Conservation (phyloP, 352 stramenopile species). For the Phytophthora tentaculata region DNA sequence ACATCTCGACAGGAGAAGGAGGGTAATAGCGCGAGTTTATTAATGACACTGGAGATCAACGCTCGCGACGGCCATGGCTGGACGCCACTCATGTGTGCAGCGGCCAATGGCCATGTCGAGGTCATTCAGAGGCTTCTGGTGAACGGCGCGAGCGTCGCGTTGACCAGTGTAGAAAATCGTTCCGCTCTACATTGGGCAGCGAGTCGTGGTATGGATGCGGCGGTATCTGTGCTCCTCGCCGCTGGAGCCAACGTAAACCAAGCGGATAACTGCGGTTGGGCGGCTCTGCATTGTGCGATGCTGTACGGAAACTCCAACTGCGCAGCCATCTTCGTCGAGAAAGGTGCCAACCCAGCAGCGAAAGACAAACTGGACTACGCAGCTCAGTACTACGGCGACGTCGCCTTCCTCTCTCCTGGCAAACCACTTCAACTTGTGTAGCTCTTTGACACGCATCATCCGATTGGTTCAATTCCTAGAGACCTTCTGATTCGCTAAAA, state of each 20-base stretch:
- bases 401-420: neutral
- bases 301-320: slow-evolving; percentile 55
- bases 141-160: slow-evolving; percentile 42
- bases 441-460: slow-evolving; percentile 1
- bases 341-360: slow-evolving; percentile 33
- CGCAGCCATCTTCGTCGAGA: slow-evolving; percentile 37
- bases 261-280: slow-evolving; percentile 61
- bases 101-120: slow-evolving; percentile 56
- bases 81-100: slow-evolving; percentile 65
- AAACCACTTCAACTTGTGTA: slow-evolving; percentile 4
- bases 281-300: slow-evolving; percentile 60
- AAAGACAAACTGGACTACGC: slow-evolving; percentile 55
- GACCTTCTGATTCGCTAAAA: neutral
- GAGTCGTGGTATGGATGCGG: slow-evolving; percentile 50
- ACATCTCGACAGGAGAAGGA: neutral
- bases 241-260: slow-evolving; percentile 40
- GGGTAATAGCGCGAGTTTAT: neutral
- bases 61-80: slow-evolving; percentile 53
- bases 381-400: slow-evolving; percentile 27
- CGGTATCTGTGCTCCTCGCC: slow-evolving; percentile 38
- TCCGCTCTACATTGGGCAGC: slow-evolving; percentile 76
- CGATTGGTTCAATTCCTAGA: slow-evolving; percentile 3
- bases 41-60: slow-evolving; percentile 43
- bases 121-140: slow-evolving; percentile 48
- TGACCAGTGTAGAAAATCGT: slow-evolving; percentile 51